phyloP scores from a whole-genome alignment of 2,329 filamentous ascomycete species.

The Furcasterigmium sp. region DNA sequence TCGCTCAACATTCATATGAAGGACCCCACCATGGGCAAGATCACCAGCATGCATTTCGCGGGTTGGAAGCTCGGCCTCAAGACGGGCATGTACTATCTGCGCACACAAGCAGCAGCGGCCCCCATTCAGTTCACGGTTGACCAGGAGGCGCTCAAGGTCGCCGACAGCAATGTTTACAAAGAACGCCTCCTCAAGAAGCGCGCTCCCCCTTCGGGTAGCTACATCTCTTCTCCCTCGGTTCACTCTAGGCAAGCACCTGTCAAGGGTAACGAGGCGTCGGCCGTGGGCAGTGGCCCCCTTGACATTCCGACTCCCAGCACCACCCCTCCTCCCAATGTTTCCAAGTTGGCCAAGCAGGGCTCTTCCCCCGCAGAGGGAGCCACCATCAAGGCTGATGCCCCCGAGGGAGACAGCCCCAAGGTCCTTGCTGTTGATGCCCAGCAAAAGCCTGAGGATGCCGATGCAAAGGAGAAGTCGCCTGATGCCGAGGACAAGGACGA shows the following conservation, averaged over 20 bases:
- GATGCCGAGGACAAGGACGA: constrained; percentile 72
- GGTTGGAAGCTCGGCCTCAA: constrained; percentile 99
- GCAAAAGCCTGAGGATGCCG: constrained; percentile 60
- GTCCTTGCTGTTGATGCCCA: constrained; percentile 67
- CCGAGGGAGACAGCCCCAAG: constrained; percentile 76
- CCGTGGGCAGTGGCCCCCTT: constrained; percentile 39
- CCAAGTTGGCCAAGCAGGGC: constrained; percentile 37
- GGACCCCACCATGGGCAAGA: constrained; percentile 99
- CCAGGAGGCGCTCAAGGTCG: constrained; percentile 86
- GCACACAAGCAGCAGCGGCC: constrained; percentile 92
- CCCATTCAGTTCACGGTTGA: constrained; percentile 99
- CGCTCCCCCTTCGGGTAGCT: constrained; percentile 49
- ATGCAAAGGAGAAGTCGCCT: constrained; percentile 46
- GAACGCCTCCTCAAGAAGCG: constrained; percentile 65
- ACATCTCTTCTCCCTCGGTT: constrained; percentile 53
- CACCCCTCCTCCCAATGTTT: constrained; percentile 53
- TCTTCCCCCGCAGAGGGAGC: constrained; percentile 53
- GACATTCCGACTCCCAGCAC: constrained; percentile 65
- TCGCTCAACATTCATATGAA: constrained; percentile 99
- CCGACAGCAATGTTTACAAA: constrained; percentile 72
- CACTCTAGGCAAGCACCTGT: constrained; percentile 65
- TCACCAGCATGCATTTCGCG: constrained; percentile 98
- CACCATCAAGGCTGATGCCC: constrained; percentile 70
- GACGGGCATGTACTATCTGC: constrained; percentile 99
- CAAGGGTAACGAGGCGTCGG: constrained; percentile 43